Percentiles rank a stretch among this genome's conserved stretches.
Conservation (phyloP, 371 early-diverging fungal genomes). For the Mucor indicus region DNA sequence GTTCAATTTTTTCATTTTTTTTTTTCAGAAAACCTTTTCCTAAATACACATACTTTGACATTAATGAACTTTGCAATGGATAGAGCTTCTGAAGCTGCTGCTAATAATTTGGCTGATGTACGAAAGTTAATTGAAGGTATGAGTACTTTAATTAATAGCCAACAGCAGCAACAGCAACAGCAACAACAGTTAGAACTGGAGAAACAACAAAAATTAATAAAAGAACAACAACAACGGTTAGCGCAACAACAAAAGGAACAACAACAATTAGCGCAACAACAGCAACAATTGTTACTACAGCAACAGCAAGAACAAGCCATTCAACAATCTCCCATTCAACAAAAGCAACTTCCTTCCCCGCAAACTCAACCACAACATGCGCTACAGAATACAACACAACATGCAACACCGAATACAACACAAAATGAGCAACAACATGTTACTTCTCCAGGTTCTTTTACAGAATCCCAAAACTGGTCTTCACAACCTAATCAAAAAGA, state of each 20-base stretch:
- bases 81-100: slow-evolving; percentile 48
- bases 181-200: slow-evolving; percentile 11
- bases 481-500: neutral
- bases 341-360: slow-evolving; percentile 18
- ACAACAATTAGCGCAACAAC: neutral
- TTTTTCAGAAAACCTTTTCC: no score
- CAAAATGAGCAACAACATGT: no score
- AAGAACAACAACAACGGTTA: slow-evolving; percentile 5
- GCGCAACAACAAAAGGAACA: neutral
- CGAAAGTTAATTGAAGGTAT: slow-evolving; percentile 51
- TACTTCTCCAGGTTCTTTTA: neutral
- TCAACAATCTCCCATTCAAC: slow-evolving; percentile 2
- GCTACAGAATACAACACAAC: no score
- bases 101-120: slow-evolving; percentile 48
- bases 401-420: no score
- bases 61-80: slow-evolving; percentile 28
- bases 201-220: slow-evolving; percentile 6
- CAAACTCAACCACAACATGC: slow-evolving; percentile 2
- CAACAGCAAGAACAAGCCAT: slow-evolving; percentile 10
- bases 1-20: no score
- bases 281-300: neutral
- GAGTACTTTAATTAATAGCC: slow-evolving; percentile 42
- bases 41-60: no score
- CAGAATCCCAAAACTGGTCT: neutral
- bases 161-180: slow-evolving; percentile 18